Evolutionary conservation across 2,329 filamentous ascomycete genomes (phyloP).

Genomic region (Piedraia hortae): DNA sequence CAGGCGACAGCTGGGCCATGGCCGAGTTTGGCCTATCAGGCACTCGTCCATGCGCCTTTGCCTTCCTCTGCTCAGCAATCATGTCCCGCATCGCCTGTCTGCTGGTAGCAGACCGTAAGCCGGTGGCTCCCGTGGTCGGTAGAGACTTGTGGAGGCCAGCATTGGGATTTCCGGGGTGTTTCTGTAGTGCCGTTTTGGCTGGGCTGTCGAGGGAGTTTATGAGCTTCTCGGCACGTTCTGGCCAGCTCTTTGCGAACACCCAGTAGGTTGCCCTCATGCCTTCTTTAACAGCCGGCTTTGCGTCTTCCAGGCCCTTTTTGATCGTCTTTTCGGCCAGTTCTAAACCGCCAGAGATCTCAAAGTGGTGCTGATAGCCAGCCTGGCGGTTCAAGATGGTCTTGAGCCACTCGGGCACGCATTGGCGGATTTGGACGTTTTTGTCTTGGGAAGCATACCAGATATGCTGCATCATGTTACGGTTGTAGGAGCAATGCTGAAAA

Average conservation of each 20-base stretch:
- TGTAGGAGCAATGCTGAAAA: constrained; percentile 55
- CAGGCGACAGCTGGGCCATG: constrained; percentile 24
- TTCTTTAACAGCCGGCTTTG: constrained; percentile 74
- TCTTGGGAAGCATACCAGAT: constrained; percentile 60
- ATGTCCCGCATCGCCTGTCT: constrained; percentile 45
- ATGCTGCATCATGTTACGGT: constrained; percentile 56
- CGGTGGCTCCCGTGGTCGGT: constrained; percentile 5
- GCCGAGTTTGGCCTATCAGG: constrained; percentile 30
- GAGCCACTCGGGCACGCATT: constrained; percentile 57
- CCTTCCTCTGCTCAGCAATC: constrained; percentile 48
- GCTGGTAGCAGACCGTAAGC: constrained; percentile 5
- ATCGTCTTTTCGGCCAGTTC: constrained; percentile 70
- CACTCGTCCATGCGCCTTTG: constrained; percentile 19
- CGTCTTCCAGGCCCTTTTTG: constrained; percentile 64
- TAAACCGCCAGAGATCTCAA: constrained; percentile 63
- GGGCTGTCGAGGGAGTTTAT: constrained; percentile 53
- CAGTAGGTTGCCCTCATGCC: constrained; percentile 68
- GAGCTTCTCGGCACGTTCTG: constrained; percentile 46
- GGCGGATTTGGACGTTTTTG: constrained; percentile 73
- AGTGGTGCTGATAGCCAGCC: constrained; percentile 44
- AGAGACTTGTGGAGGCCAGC: constrained; percentile 15
- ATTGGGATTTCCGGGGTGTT: constrained; percentile 59
- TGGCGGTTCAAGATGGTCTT: constrained; percentile 58
- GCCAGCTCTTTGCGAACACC: constrained; percentile 55
- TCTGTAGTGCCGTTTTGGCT: constrained; percentile 54